Base-by-base conservation (phyloP, 306 rosid species). In the Cucumis melo region DNA sequence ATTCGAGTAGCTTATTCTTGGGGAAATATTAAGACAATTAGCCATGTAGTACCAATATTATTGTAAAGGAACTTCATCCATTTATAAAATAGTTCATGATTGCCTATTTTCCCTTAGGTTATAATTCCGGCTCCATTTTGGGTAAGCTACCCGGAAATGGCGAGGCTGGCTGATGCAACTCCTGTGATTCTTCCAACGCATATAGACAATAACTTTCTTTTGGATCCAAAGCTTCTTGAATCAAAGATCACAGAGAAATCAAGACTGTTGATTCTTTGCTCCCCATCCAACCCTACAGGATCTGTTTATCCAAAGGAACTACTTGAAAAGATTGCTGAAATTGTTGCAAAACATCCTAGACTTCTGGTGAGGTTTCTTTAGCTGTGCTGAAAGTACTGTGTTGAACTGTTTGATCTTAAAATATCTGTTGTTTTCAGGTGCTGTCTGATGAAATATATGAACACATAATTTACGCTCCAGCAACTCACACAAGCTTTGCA, bases 111-210 rank as follows among this genome's bases (percentile, higher is more conserved):
- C 53, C 81, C 72, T 80, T 34, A 95, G 99, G 99, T 95, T 79
- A 78, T 95, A 80, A 82, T 95, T 88, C 99, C 99, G 8, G 99
- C 93, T 78, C 99, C 99, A 80, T 95, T 80, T 81, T 95, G 85
- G 85, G 99, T 95, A 84, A 92, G 99, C 84, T 95, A 95, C 83
- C 99, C 99, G 9, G 99, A 95, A 83, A 90, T 95, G 86, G 97
- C 97, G 67, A 87, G 96, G 85, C 54, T 92, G 87, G 97, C 99
- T 50, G 98, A 95, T 77, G 99, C 98, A 64, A 88, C 87, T 23
- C 98, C 99, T 32, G 99, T 92, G 77, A 89, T 92, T 89, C 91
- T 95, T 75, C 89, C 92, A 1, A 89, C 98, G 0, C 21, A 75
- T 46, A 89, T 95, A 73, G 88, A 92, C 0, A 78, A 89, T 23